phyloP scores from a whole-genome alignment of 2,329 filamentous ascomycete genomes.

The Talaromyces atroroseus region DNA sequence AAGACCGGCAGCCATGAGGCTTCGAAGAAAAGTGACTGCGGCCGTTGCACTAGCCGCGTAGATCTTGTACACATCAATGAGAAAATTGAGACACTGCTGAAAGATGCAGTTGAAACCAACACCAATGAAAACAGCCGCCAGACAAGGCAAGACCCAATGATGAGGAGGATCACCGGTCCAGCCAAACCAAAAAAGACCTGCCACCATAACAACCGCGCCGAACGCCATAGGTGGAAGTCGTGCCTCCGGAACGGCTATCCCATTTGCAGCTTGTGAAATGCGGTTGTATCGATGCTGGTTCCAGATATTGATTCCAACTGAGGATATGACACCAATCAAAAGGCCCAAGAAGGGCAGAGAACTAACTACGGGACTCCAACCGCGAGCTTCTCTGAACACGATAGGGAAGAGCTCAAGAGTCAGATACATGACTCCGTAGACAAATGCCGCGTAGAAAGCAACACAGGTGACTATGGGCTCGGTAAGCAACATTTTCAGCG shows the following conservation, averaged over 20 bases:
- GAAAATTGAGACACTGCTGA: constrained; percentile 45
- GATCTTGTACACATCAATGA: constrained; percentile 36
- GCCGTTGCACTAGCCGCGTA: constrained; percentile 42
- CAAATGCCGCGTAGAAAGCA: constrained; percentile 30
- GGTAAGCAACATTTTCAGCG: constrained; percentile 38
- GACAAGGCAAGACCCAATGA: constrained; percentile 10
- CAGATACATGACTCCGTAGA: constrained; percentile 27
- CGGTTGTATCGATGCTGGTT: constrained; percentile 34
- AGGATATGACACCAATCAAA: constrained; percentile 34
- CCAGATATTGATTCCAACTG: constrained; percentile 36
- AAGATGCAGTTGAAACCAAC: constrained; percentile 44
- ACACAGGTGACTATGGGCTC: constrained; percentile 45
- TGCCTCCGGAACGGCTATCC: constrained; percentile 34
- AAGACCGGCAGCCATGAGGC: constrained; percentile 35
- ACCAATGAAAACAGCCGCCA: constrained; percentile 34
- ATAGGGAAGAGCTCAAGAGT: constrained; percentile 27
- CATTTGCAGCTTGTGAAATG: constrained; percentile 25
- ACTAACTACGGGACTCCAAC: constrained; percentile 35
- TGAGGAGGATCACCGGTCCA: constrained; percentile 6
- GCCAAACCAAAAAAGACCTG: constrained; percentile 11
- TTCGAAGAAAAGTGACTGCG: constrained; percentile 42
- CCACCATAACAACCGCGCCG: constrained; percentile 7
- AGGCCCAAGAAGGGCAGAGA: constrained; percentile 42
- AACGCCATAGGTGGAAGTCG: constrained; percentile 39
- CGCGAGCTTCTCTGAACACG: constrained; percentile 30